phyloP scores from a whole-genome alignment of 2,329 filamentous ascomycete species.

The Pseudogymnoascus sp. region DNA sequence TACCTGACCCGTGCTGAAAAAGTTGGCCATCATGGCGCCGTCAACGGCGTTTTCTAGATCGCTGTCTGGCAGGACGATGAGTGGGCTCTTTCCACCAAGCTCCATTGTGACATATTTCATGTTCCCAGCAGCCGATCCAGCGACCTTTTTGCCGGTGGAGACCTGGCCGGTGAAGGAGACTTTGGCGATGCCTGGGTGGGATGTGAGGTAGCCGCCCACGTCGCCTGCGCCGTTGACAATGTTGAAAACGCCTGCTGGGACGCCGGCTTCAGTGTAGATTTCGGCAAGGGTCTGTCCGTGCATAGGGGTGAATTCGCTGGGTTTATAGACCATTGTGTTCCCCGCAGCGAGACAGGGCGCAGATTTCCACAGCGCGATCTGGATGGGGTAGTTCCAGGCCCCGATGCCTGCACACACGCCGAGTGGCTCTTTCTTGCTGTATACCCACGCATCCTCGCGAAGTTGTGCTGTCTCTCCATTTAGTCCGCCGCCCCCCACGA shows the following conservation, averaged over 20 bases:
- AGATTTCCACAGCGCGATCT: constrained; percentile 86
- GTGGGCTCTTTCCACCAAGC: constrained; percentile 76
- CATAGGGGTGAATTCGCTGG: constrained; percentile 79
- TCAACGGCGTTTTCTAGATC: constrained; percentile 74
- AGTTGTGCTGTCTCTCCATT: constrained; percentile 73
- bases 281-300: constrained; percentile 68
- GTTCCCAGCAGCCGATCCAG: constrained; percentile 60
- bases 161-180: constrained; percentile 89
- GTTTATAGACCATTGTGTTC: constrained; percentile 88
- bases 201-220: constrained; percentile 66
- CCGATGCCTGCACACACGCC: constrained; percentile 83
- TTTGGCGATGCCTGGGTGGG: constrained; percentile 67
- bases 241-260: constrained; percentile 80
- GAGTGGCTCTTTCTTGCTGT: constrained; percentile 72
- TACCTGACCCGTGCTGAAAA: constrained; percentile 84
- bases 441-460: constrained; percentile 69
- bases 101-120: constrained; percentile 95
- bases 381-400: constrained; percentile 88
- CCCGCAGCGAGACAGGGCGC: constrained; percentile 77
- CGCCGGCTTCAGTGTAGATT: constrained; percentile 68
- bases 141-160: constrained; percentile 73
- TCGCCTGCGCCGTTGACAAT: constrained; percentile 74
- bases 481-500: constrained; percentile 67
- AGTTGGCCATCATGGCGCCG: constrained; percentile 88
- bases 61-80: constrained; percentile 72